Evolutionary conservation across 2,329 filamentous ascomycete genomes (phyloP), one percentile per base, ranked within the genome.

Genomic region (Colletotrichum sp.): DNA sequence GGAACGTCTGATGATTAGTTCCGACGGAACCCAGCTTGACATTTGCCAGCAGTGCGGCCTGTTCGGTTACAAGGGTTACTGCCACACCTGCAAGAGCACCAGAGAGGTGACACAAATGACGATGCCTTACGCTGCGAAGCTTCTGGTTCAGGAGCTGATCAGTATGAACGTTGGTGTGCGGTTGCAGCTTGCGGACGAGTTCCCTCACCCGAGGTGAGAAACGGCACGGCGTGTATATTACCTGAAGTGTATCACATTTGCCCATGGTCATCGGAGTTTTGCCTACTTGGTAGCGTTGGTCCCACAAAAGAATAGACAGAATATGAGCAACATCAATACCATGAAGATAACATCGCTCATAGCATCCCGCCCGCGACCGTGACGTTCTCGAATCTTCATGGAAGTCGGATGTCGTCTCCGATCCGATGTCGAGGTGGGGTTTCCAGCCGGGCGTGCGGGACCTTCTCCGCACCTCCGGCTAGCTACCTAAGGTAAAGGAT

Each of bases 81-180:
- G 97, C 82, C 94, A 97, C 85, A 95, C 94, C 6, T 99, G 97
- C 85, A 92, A 95, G 86, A 95, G 92, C 78, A 96, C 94, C 51
- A 90, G 93, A 71, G 92, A 93, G 34, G 95, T 99, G 31, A 93
- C 95, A 18, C 93, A 94, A 83, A 98, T 99, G 93, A 96, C 93
- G 38, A 97, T 99, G 90, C 97, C 97, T 38, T 99, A 99, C 84
- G 97, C 97, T 21, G 97, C 97, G 1, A 98, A 99, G 89, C 86
- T 99, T 81, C 86, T 99, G 70, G 95, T 98, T 63, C 97, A 99
- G 86, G 97, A 99, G 86, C 85, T 99, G 80, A 93, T 98, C 81
- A 98, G 95, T 83, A 99, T 99, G 97, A 99, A 99, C 83, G 95
- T 99, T n/a, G 94, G 96, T 75, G 96, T 98, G 73, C 90, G 94